These are phyloP conservation scores for Zea luxurians DNA, from an alignment of 176 grass and related monocot species.

Conservation along the genomic window DNA sequence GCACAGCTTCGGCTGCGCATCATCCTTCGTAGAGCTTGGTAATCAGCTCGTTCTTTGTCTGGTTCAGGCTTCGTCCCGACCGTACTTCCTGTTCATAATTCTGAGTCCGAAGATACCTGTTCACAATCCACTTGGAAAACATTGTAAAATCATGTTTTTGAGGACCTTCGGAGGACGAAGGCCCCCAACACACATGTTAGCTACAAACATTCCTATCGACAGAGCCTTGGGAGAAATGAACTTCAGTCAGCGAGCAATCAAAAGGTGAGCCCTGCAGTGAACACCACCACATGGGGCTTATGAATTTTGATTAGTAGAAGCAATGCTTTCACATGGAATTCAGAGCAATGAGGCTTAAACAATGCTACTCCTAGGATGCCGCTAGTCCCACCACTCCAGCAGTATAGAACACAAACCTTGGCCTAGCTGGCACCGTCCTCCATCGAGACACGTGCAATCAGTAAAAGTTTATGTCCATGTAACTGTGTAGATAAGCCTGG, in stretches of 20 bases:
- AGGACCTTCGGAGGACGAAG: too few species aligned
- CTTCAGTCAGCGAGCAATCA: slow-evolving; percentile 16
- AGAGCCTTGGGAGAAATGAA: slow-evolving; percentile 39
- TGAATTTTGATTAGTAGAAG: slow-evolving; percentile 26
- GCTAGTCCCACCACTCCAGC: too few species aligned
- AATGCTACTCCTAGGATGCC: background rate
- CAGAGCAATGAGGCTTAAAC: slow-evolving; percentile 37
- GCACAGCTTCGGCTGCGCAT: too few species aligned
- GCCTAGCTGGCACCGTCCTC: slow-evolving; percentile 23
- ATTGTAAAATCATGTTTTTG: too few species aligned
- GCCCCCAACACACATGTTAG: slow-evolving; percentile 38
- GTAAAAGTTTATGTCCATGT: slow-evolving; percentile 78
- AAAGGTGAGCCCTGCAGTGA: slow-evolving; percentile 1
- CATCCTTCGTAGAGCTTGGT: too few species aligned
- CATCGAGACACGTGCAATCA: slow-evolving; percentile 50
- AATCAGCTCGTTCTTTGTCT: too few species aligned
- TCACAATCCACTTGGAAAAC: too few species aligned
- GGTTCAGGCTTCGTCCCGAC: too few species aligned
- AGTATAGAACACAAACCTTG: slow-evolving; percentile 38
- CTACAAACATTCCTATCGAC: slow-evolving; percentile 33
- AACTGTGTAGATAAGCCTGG: slow-evolving; percentile 59
- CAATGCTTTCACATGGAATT: slow-evolving; percentile 42
- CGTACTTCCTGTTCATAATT: too few species aligned
- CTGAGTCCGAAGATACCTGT: too few species aligned
- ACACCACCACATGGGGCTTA: slow-evolving; percentile 37